Evolutionary conservation across 768 basidiomycete genomes (phyloP).

Genomic region (Auriscalpium orientale): DNA sequence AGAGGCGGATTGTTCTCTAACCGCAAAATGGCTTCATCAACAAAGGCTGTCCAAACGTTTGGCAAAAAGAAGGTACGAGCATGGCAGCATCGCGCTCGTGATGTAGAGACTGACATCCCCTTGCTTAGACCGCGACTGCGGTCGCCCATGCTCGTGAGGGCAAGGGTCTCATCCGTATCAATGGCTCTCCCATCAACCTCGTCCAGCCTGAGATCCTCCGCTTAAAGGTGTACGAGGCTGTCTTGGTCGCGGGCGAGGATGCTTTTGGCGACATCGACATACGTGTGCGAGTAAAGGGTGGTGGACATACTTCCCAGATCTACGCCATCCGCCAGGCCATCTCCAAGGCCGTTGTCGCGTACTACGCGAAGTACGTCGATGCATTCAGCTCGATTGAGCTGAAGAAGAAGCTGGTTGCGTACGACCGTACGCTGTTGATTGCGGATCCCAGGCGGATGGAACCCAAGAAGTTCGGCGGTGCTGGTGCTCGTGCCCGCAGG

Average conservation of each 20-base stretch:
- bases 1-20: slow-evolving; percentile 15
- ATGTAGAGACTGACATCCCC: slow-evolving; percentile 1
- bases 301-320: slow-evolving; percentile 98
- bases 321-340: slow-evolving; percentile 99
- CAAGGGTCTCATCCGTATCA: slow-evolving; percentile 92
- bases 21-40: slow-evolving; percentile 60
- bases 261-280: slow-evolving; percentile 85
- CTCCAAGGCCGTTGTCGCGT: slow-evolving; percentile 94
- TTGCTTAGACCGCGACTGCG: slow-evolving; percentile 84
- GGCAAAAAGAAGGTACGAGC: slow-evolving; percentile 93
- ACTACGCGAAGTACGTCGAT: slow-evolving; percentile 98
- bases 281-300: slow-evolving; percentile 96
- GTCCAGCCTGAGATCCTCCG: slow-evolving; percentile 93
- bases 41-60: slow-evolving; percentile 96
- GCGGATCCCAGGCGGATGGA: slow-evolving; percentile 97
- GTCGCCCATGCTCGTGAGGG: slow-evolving; percentile 97
- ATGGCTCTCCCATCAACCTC: slow-evolving; percentile 94
- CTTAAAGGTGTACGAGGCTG: slow-evolving; percentile 96
- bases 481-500: slow-evolving; percentile 95
- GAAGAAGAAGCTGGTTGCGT: slow-evolving; percentile 96
- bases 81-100: slow-evolving; percentile 1
- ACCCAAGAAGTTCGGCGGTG: slow-evolving; percentile 99
- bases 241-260: slow-evolving; percentile 90
- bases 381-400: slow-evolving; percentile 95
- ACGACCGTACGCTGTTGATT: slow-evolving; percentile 86